Percentiles rank a stretch among this genome's conserved stretches.
Conservation (phyloP, 208 protist species). For the Acanthamoeba healyi region DNA sequence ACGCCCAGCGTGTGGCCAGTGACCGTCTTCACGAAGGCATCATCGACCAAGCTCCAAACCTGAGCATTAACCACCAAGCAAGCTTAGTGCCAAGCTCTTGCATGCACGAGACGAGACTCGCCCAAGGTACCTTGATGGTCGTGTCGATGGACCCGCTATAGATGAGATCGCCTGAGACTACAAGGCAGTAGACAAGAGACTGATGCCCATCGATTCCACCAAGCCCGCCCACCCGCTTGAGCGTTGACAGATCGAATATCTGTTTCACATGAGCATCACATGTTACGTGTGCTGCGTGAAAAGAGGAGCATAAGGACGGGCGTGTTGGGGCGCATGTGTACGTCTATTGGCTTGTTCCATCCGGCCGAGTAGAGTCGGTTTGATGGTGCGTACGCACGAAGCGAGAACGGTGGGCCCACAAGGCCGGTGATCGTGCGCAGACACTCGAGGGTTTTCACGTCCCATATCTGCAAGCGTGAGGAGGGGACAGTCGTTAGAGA, state of each 20-base stretch:
- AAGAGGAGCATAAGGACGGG: no score
- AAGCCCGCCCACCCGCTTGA: not conserved
- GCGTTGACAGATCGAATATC: not conserved
- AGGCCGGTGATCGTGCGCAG: not conserved
- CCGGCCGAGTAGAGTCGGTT: slow-evolving; percentile 15
- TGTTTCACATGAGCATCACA: not conserved
- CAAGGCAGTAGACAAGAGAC: slow-evolving; percentile 51
- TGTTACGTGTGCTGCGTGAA: no score
- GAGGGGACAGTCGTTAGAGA: no score
- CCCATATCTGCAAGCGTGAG: slow-evolving; percentile 8
- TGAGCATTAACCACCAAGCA: not conserved
- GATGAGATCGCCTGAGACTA: not conserved
- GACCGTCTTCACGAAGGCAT: not conserved
- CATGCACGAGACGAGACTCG: not conserved
- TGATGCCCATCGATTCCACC: slow-evolving; percentile 31
- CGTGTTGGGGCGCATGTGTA: no score
- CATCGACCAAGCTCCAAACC: not conserved
- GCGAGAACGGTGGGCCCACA: slow-evolving; percentile 17
- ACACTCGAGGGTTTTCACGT: slow-evolving; percentile 40
- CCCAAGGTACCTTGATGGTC: slow-evolving; percentile 13
- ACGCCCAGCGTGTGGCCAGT: slow-evolving; percentile 24
- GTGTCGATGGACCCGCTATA: slow-evolving; percentile 60
- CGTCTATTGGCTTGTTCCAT: slow-evolving; percentile 56
- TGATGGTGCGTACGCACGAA: not conserved
- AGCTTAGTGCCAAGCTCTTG: not conserved